Conservation (phyloP, 2,329 filamentous ascomycete species). For the Ceratocystis alfenasii region DNA sequence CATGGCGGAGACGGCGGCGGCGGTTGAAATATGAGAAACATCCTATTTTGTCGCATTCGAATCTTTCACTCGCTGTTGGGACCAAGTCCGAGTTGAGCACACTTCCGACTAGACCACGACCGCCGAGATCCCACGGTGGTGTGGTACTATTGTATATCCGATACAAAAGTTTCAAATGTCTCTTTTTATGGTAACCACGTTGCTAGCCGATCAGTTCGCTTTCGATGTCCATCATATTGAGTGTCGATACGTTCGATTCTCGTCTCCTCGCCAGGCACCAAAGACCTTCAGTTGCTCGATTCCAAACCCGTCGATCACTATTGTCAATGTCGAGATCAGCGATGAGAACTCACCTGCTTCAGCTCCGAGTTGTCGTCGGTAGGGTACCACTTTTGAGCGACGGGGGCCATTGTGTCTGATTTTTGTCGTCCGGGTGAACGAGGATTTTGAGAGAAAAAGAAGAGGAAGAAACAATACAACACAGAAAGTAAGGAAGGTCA, state of each 20-base stretch:
- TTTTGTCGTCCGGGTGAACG: slow-evolving; percentile 27
- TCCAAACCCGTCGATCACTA: slow-evolving; percentile 21
- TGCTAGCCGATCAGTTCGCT: background rate
- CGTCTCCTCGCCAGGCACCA: background rate
- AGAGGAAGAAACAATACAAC: slow-evolving; percentile 22
- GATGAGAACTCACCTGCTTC: slow-evolving; percentile 72
- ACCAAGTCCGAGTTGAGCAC: background rate
- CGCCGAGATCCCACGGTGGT: background rate
- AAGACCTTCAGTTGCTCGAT: slow-evolving; percentile 10
- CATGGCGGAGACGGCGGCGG: too few species aligned
- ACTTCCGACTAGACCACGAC: background rate
- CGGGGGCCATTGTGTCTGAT: slow-evolving; percentile 46
- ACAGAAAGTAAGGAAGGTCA: slow-evolving; percentile 23
- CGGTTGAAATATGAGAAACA: background rate
- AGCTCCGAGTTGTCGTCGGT: slow-evolving; percentile 77
- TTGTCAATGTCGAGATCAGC: slow-evolving; percentile 25
- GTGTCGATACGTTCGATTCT: background rate
- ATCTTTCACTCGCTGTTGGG: background rate
- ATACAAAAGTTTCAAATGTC: background rate
- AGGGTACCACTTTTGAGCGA: slow-evolving; percentile 99
- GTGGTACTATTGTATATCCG: background rate
- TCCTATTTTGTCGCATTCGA: background rate
- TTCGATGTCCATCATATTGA: slow-evolving; percentile 7
- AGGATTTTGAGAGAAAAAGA: slow-evolving; percentile 21
- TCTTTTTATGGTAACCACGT: background rate